Evolutionary conservation across 441 rosid genomes (phyloP).

Genomic region (Biscutella laevigata): DNA sequence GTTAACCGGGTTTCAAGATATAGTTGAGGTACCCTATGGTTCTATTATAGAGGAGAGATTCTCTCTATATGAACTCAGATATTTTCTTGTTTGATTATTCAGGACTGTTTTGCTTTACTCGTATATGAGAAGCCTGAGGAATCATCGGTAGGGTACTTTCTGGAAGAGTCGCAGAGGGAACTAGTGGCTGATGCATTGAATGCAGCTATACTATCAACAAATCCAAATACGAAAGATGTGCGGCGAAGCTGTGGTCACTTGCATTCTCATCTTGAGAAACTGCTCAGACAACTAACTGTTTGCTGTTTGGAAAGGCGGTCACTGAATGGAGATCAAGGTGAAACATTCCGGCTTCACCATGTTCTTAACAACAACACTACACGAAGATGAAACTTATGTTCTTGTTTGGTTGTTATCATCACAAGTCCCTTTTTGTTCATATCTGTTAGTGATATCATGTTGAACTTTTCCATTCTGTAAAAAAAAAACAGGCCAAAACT

Average conservation of each 20-base stretch:
- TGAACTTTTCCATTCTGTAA: too few species aligned
- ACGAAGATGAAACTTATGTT: too few species aligned
- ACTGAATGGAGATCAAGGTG: conserved; percentile 72
- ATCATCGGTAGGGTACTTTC: conserved; percentile 63
- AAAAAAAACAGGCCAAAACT: too few species aligned
- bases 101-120: conserved; percentile 83
- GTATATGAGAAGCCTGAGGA: conserved; percentile 63
- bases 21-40: conserved; percentile 25
- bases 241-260: too few species aligned
- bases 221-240: conserved; percentile 52
- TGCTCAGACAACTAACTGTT: conserved; percentile 69
- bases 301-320: conserved; percentile 71
- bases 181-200: conserved; percentile 80
- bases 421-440: too few species aligned
- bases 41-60: too few species aligned
- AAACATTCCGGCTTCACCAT: conserved; percentile 56
- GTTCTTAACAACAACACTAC: too few species aligned
- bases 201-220: conserved; percentile 61
- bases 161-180: conserved; percentile 67
- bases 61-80: too few species aligned
- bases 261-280: conserved; percentile 58
- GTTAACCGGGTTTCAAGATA: conserved; percentile 19
- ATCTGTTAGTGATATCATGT: too few species aligned
- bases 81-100: too few species aligned
- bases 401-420: too few species aligned